Base-by-base conservation (phyloP, 106 monocot species). In the Phalaenopsis equestris region DNA sequence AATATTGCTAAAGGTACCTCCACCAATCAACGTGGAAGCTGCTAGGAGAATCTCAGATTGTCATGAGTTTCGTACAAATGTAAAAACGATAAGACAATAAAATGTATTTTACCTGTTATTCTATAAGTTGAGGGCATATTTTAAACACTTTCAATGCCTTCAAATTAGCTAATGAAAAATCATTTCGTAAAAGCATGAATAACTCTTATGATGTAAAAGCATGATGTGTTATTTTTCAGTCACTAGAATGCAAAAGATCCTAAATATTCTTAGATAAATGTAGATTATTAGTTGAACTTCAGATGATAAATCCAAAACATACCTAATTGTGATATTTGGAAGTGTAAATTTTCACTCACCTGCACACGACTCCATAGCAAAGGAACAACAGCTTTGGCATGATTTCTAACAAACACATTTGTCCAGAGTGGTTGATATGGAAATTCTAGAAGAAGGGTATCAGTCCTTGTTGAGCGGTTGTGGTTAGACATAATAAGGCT, bases 361-460 rank as follows among this genome's bases (percentile, higher is more conserved):
- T 99, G 99, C 45, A 99, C 99, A 41, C 99, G 93, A 78, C 99
- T 99, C 99, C 99, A 99, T 12, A 93, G 84, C 58, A 99, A 86
- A 81, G 99, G 99, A 83, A 99, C 95, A 72, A 85, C 95, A 70
- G 90, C 95, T 91, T 90, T 99, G 70, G 95, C 99, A 83, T 82
- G 81, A 84, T 99, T 93, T 82, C 77, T 93, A 42, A 99, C 89
- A 88, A 89, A 88, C 80, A 99, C 93, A 87, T 99, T 99, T 42
- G 93, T 95, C 99, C 99, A 99, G 77, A 99, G 90, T 61, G 99
- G 99, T 72, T 91, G 90, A 72, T 87, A 83, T 39, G 99, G 99
- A 82, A 99, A 99, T 49, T 99, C 99, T 80, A 95, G 84, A 47
- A 99, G 81, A 86, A 99, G 91, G 30, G 99, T 99, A 85, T 99